phyloP scores from a whole-genome alignment of 139 green algal species.

The Micractinium conductrix region DNA sequence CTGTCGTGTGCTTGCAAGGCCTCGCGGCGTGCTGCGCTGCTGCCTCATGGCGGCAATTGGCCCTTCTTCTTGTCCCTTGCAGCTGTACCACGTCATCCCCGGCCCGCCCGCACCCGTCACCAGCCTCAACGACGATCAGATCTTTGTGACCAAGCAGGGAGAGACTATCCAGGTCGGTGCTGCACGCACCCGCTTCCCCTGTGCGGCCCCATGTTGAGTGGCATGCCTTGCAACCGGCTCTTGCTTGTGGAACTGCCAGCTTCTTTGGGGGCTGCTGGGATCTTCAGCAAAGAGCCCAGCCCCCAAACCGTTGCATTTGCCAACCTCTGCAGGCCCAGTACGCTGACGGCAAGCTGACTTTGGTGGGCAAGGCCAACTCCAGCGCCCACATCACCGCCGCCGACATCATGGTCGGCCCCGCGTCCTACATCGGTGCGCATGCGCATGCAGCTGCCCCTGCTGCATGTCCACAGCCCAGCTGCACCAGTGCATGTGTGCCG shows the following conservation, averaged over 20 bases:
- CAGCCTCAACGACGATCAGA: conserved; percentile 15
- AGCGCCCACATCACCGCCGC: background rate
- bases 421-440: conserved; percentile 1
- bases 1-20: background rate
- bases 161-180: background rate
- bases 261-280: too few species aligned
- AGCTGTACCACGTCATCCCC: conserved; percentile 23
- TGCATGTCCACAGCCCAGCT: too few species aligned
- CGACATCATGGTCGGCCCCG: conserved; percentile 2
- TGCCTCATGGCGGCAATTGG: too few species aligned
- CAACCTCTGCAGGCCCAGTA: conserved; percentile 19
- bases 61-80: background rate
- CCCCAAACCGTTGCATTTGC: background rate
- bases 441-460: too few species aligned
- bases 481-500: too few species aligned
- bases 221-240: too few species aligned
- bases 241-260: too few species aligned
- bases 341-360: background rate
- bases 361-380: background rate
- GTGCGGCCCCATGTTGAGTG: too few species aligned
- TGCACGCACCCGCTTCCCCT: background rate
- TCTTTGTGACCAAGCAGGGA: conserved; percentile 6
- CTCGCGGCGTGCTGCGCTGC: background rate
- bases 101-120: conserved; percentile 11
- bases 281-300: background rate